These are phyloP conservation scores for Emergomyces pasteurianus DNA, from an alignment of 2,329 filamentous ascomycete species.

Conservation along the genomic window DNA sequence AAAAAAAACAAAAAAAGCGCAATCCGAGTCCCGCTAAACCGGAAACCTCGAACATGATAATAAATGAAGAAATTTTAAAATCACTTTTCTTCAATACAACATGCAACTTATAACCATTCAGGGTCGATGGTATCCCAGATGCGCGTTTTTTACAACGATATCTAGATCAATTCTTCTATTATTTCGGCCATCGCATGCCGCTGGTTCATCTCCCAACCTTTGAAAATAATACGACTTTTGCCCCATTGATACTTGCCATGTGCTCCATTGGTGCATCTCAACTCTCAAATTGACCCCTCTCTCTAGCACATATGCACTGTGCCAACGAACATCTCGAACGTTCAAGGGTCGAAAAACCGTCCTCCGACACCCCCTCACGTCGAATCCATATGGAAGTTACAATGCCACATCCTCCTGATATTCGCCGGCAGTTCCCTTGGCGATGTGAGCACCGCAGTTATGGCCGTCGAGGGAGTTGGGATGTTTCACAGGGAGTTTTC, in stretches of 20 bases:
- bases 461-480: background rate
- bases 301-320: background rate
- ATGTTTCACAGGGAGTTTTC: background rate
- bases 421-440: background rate
- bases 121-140: background rate
- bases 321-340: background rate
- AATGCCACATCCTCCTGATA: background rate
- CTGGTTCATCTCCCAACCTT: constrained; percentile 24
- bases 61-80: background rate
- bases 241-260: constrained; percentile 23
- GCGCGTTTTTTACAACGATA: constrained; percentile 16
- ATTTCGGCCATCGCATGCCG: constrained; percentile 24
- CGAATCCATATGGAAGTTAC: background rate
- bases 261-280: constrained; percentile 24
- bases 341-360: too few species aligned
- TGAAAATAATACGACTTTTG: constrained; percentile 16
- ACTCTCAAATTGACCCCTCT: background rate
- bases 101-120: too few species aligned
- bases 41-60: background rate
- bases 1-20: too few species aligned
- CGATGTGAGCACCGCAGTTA: background rate
- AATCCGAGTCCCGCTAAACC: background rate
- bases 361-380: too few species aligned
- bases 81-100: background rate
- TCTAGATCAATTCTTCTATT: constrained; percentile 20